Evolutionary conservation across 139 green algal species (phyloP), one percentile per base, ranked within the genome.

Genomic region (Chlorella sp.): DNA sequence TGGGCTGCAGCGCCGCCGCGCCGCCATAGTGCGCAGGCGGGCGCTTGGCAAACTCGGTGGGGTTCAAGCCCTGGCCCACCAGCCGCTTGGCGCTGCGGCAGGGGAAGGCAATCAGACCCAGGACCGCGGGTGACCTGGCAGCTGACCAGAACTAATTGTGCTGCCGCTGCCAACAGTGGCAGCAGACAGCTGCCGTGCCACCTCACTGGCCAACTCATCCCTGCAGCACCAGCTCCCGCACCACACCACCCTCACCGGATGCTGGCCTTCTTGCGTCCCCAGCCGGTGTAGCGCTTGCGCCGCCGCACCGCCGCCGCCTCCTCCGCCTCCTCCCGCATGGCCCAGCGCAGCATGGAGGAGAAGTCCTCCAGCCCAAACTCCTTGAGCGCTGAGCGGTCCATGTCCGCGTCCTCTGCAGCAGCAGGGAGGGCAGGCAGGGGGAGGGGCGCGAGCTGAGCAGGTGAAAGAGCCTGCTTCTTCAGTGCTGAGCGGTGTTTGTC

Each of bases 351-450:
- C 74, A 92, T 88, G 38, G 90, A 89, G 1, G 78, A 86, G 78
- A 96, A 96, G 82, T 95, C 83, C 7, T 85, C 55, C 4, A 96
- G 78, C 5, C 88, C 90, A 63, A 90, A 95, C 16, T 85, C 73
- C 30, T 28, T 23, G 69, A 94, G 85, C 6, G 92, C 91, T 25
- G 92, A 62, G 39, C 81, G 74, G 56, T 95, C 91, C 38, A 90
- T 83, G 44, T 87, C 86, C 25, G 41, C 86, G 69, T 95, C 88
- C 85, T 90, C 84, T 70, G 84, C 44, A 51, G 55, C 7, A 56
- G 20, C 0, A 55, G 16, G n/a, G 51, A 73, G 51, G 26, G 23
- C 9, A 60, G 74, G 32, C 12, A 60, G 32, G 55, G 28, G n/a
- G n/a, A n/a, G n/a, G n/a, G n/a, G n/a, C n/a, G 47, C 4, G 30